Evolutionary conservation across 2,329 filamentous ascomycete genomes (phyloP).

Genomic region (Penicillium sp.): DNA sequence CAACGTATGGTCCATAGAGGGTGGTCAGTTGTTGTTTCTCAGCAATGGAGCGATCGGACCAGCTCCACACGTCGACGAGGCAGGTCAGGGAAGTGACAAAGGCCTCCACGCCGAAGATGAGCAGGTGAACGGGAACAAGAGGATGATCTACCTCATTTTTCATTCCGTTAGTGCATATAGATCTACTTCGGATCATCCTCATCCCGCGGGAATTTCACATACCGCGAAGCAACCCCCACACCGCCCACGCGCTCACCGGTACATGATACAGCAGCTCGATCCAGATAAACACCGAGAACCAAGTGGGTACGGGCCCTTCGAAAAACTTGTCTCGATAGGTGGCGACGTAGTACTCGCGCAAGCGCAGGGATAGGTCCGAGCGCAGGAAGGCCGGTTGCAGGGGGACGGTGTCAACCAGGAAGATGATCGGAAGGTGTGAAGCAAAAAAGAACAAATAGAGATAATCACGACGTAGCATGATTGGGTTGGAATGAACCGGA

Average conservation of each 20-base stretch:
- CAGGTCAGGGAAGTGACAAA: conserved; percentile 59
- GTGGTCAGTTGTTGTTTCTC: conserved; percentile 48
- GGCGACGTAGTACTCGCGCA: conserved; percentile 54
- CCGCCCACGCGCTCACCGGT: conserved; percentile 56
- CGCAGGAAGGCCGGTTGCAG: conserved; percentile 51
- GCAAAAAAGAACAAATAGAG: conserved; percentile 54
- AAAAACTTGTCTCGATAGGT: conserved; percentile 62
- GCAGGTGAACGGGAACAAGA: conserved; percentile 53
- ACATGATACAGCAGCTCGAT: conserved; percentile 58
- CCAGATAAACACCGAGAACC: conserved; percentile 54
- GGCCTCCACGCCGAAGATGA: conserved; percentile 55
- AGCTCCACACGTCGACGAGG: conserved; percentile 55
- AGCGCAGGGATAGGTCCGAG: conserved; percentile 44
- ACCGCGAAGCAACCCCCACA: conserved; percentile 51
- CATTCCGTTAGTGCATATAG: conserved; percentile 1
- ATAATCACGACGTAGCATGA: conserved; percentile 24
- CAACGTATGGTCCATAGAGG: conserved; percentile 54
- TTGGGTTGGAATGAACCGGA: too few relatives aligned
- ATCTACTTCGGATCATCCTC: neutral
- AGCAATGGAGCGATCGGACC: conserved; percentile 43
- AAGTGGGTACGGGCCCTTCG: conserved; percentile 48
- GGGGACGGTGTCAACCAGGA: conserved; percentile 56
- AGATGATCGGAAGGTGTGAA: conserved; percentile 57
- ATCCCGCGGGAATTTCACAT: conserved; percentile 14
- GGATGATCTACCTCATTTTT: conserved; percentile 49